A percentile compares a stretch with the other conserved stretches of the same genome.
phyloP scores from a whole-genome alignment of 345 rosid species.

The Xanthoceras sorbifolium region DNA sequence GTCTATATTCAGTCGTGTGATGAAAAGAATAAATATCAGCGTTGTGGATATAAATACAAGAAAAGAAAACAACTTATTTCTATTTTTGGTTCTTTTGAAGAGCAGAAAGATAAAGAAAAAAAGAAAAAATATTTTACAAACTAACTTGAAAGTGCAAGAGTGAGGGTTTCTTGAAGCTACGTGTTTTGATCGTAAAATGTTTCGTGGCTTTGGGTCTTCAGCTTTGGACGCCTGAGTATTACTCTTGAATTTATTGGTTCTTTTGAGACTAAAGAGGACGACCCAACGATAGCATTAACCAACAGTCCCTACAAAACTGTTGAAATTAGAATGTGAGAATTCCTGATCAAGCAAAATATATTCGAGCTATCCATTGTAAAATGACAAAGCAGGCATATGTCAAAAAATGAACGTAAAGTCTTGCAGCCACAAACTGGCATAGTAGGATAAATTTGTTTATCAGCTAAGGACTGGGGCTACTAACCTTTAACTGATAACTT shows the following conservation, averaged over 20 bases:
- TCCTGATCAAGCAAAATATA: not conserved
- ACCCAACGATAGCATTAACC: not conserved
- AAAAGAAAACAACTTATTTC: not conserved
- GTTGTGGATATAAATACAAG: constrained; percentile 13
- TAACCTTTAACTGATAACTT: constrained; percentile 28
- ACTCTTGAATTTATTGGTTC: not conserved
- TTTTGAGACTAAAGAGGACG: not conserved
- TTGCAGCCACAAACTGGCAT: not conserved
- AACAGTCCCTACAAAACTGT: constrained; percentile 24
- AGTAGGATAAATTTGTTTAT: constrained; percentile 4
- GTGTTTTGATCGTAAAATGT: not conserved
- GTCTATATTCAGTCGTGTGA: not conserved
- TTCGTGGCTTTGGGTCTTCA: not conserved
- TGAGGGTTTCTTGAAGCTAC: not conserved
- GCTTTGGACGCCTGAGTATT: not conserved
- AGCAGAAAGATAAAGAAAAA: not conserved
- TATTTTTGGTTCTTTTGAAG: not conserved
- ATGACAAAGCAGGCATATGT: not conserved
- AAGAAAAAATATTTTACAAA: not conserved
- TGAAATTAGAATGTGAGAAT: not conserved
- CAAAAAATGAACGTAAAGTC: not conserved
- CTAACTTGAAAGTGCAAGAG: not conserved
- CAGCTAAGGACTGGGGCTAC: constrained; percentile 8
- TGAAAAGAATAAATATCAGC: not conserved
- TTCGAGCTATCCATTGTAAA: not conserved